phyloP scores from a whole-genome alignment of 2,329 filamentous ascomycete species.

The Claviceps sp. region DNA sequence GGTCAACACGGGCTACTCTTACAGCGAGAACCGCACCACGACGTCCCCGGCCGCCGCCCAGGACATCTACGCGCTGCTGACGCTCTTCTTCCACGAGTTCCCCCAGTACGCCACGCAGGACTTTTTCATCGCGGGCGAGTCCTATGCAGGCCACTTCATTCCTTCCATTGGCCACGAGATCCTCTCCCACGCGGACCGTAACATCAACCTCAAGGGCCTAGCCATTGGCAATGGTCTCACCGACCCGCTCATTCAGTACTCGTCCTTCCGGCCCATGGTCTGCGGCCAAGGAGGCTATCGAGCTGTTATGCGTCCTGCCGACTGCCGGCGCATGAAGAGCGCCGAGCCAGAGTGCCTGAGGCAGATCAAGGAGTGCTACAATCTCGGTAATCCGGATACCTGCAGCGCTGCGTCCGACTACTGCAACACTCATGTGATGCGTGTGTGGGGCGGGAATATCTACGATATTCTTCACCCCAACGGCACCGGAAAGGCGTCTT shows the following conservation, averaged over 20 bases:
- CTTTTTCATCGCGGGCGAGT: conserved; percentile 96
- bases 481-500: conserved; percentile 79
- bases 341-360: conserved; percentile 76
- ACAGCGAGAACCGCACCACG: conserved; percentile 61
- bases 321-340: conserved; percentile 83
- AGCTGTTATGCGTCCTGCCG: conserved; percentile 61
- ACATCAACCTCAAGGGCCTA: conserved; percentile 93
- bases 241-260: conserved; percentile 83
- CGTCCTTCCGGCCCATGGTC: conserved; percentile 92
- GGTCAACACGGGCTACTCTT: conserved; percentile 22
- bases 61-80: conserved; percentile 90
- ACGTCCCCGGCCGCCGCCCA: conserved; percentile 92
- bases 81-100: conserved; percentile 97
- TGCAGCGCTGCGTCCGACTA: conserved; percentile 91
- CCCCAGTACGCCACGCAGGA: conserved; percentile 85
- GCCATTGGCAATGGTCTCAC: conserved; percentile 94
- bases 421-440: conserved; percentile 92
- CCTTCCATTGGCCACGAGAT: conserved; percentile 86
- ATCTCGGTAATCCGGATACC: conserved; percentile 73
- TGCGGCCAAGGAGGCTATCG: conserved; percentile 90
- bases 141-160: conserved; percentile 90
- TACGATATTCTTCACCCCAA: conserved; percentile 89
- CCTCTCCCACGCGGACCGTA: conserved; percentile 81
- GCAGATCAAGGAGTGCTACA: conserved; percentile 83
- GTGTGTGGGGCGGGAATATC: conserved; percentile 84